Base-by-base conservation (phyloP, 768 basidiomycete genomes). In the Trametopsis cervina region DNA sequence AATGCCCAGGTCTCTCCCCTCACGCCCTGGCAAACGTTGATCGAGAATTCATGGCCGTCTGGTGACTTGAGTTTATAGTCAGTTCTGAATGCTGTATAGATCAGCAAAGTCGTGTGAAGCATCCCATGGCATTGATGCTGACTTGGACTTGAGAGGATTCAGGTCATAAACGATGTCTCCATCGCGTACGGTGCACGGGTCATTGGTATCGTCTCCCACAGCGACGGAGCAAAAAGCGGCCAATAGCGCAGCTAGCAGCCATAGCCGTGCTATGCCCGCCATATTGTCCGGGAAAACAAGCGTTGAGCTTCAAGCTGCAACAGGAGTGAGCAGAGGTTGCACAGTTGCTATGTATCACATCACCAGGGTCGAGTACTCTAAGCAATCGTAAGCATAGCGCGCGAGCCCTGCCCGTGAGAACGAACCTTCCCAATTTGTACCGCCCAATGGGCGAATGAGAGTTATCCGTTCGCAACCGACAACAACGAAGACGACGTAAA, bases 21-120 rank as follows among this genome's bases (percentile, higher is more conserved):
- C 1, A 86, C 73, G 5, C 68, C 61, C 50, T 72, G 73, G 62
- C 88, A 90, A 0, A 83, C 74, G 54, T 86, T 89, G 15, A 89
- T 58, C n/a, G 67, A 66, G 44, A 81, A 70, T 2, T 67, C 54
- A 36, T 70, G 67, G 23, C 75, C 76, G 15, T 64, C 69, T 1
- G 71, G 65, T 0, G 79, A 77, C 40, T 64, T 63, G 40, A 83
- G 63, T 47, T 74, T 63, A 57, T 85, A 83, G 63, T 89, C 85
- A 56, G 76, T 77, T 52, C 85, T 89, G 60, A 25, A 60, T 40
- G 21, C 55, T 54, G 42, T 51, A 43, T 52, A 37, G 50, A 54
- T 56, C 27, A 53, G 54, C 26, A 46, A 44, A 48, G 44, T 43
- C 49, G 15, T 45, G 42, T 47, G 44, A 51, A 52, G 40, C 24